Base-by-base conservation (phyloP, 2,329 filamentous ascomycete species). In the Ophiosphaerella korrae region DNA sequence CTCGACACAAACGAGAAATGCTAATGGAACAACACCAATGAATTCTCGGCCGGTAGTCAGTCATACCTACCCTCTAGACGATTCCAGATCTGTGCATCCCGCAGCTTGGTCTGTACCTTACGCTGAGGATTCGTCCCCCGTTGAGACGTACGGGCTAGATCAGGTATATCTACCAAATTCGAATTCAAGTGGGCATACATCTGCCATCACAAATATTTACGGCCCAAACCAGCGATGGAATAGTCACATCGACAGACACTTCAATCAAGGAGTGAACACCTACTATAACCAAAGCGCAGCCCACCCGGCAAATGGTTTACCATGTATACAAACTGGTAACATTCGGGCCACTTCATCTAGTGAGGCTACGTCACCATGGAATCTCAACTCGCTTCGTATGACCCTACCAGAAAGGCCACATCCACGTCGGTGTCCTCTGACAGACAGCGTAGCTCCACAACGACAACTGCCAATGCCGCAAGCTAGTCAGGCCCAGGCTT, bases 391-490 rank as follows among this genome's bases (percentile, higher is more conserved):
- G 11, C 47, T 73, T 12, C 64, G 67, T 14, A 37, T 61, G 3
- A 58, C 60, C 6, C 49, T 73, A 12, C 66, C 69, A 12, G 62
- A 68, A 42, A 61, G 57, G 33, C 55, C 63, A 37, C 61, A 52
- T 35, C 52, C 51, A 29, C 56, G 52, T 36, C 62, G 57, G 14
- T 40, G 40, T 8, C 50, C 54, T 12, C 32, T 57, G 32, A 33
- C 52, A 24, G 63, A 66, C 5, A 26, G 52, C 13, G 24, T 54
- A 29, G 48, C 48, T 18, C 64, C 67, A 9, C 65, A 59, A 38
- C 60, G 70, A 41, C 68, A 66, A 23, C 55, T 73, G 4, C 71
- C 71, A 7, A 56, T 69, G 9, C 71, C 70, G n/a, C 67, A 66
- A 31, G 62, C 68, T 8, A 68, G 58, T 23, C 58, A 59, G 7